Base-by-base conservation (phyloP, 345 rosid genomes). In the Rhizophora mangle region DNA sequence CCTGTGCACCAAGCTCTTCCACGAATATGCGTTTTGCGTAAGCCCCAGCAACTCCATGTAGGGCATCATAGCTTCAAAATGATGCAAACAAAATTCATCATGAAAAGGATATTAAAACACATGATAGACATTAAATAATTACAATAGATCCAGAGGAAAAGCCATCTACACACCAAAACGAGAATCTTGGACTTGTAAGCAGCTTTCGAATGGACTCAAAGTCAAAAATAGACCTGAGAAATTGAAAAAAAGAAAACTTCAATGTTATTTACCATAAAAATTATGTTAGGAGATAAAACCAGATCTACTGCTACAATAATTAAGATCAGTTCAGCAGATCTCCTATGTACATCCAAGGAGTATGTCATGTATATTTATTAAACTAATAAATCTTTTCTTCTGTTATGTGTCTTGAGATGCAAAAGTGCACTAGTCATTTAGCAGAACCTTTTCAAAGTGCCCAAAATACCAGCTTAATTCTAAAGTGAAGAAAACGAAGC, bases 31-130 rank as follows among this genome's bases (percentile, higher is more conserved):
- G 81, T 27, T 85, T 83, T 53, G 99, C 98, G 78, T 92, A 96
- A 26, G 96, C 96, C 68, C 99, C 99, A 84, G 86, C 99, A 81
- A 95, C 99, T 74, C 99, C 99, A 70, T 96, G 97, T 53, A 96
- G 62, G 66, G 96, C 98, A 79, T 96, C 99, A 80, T 83, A 90
- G 76, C 99, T 91, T 84, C 68, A 80, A 46, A 26, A 80, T 68
- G 43, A 81, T 31, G 62, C 20, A 51, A 74, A 70, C 57, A 36
- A 66, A 20, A 62, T 31, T 46, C 15, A 64, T 39, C 39, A 74
- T 65, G 37, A 64, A 51, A 49, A 24, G 62, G 64, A 68, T 47
- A 59, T 22, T 9, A 59, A 70, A 51, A 66, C 9, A 63, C 16
- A 66, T 31, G 19, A 49, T 39, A 62, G n/a, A 76, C 62, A 3